phyloP scores from a whole-genome alignment of 768 basidiomycete species.

The Cystofilobasidium macerans region DNA sequence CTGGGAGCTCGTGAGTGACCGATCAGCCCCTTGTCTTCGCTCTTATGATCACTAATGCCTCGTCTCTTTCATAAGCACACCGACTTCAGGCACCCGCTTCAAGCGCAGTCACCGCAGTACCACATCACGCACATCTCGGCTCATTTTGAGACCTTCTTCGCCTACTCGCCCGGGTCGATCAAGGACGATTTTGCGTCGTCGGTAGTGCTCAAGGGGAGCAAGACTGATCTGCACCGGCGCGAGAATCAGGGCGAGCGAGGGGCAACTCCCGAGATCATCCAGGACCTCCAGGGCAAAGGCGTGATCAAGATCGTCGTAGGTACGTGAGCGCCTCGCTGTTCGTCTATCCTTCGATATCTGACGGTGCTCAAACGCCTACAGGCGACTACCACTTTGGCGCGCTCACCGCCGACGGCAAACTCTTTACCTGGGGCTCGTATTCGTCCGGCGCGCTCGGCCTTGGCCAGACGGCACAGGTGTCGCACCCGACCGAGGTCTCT shows the following conservation, averaged over 20 bases:
- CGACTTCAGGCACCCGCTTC: conserved; percentile 3
- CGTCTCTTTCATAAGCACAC: conserved; percentile 1
- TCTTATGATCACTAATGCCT: background rate
- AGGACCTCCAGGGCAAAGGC: conserved; percentile 59
- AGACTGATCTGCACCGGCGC: conserved; percentile 37
- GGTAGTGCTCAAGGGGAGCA: conserved; percentile 59
- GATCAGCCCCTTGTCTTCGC: background rate
- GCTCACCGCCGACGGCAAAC: conserved; percentile 60
- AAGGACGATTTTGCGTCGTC: conserved; percentile 41
- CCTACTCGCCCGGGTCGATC: conserved; percentile 28
- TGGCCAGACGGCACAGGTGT: conserved; percentile 39
- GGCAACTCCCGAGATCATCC: conserved; percentile 50
- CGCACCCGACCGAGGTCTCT: background rate
- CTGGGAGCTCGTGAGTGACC: conserved; percentile 16
- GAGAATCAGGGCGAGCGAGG: background rate
- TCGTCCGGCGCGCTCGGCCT: conserved; percentile 74
- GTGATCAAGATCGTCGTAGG: conserved; percentile 46
- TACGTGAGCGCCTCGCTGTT: background rate
- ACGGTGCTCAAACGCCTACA: conserved; percentile 41
- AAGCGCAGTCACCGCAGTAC: background rate
- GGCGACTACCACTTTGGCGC: conserved; percentile 92
- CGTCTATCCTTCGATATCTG: background rate
- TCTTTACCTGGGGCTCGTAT: conserved; percentile 70
- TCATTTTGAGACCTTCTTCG: conserved; percentile 63
- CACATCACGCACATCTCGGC: conserved; percentile 58